Evolutionary conservation across 2,329 filamentous ascomycete species (phyloP).

Genomic region (Cadophora luteo-olivacea): DNA sequence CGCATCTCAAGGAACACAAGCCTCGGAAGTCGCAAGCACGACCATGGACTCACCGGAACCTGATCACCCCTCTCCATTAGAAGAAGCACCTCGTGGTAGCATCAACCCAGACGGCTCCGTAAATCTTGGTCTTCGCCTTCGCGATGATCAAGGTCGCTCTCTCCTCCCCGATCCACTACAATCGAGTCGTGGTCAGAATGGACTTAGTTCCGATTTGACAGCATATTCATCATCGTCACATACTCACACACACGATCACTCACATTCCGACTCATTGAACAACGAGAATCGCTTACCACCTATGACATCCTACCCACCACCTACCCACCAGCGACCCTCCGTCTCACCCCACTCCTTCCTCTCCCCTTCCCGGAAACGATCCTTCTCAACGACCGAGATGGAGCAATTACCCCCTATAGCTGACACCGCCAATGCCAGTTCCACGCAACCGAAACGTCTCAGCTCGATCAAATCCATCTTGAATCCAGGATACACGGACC

Average conservation of each 20-base stretch:
- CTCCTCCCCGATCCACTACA: constrained; percentile 41
- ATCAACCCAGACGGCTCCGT: constrained; percentile 70
- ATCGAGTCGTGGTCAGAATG: constrained; percentile 35
- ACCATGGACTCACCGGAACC: constrained; percentile 44
- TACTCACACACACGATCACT: constrained; percentile 34
- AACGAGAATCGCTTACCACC: constrained; percentile 67
- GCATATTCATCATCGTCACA: constrained; percentile 49
- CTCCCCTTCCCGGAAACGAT: constrained; percentile 68
- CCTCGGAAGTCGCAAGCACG: constrained; percentile 49
- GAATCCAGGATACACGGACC: constrained; percentile 56
- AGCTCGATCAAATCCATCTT: constrained; percentile 80
- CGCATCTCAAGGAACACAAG: constrained; percentile 58
- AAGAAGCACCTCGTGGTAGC: constrained; percentile 52
- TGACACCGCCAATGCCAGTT: constrained; percentile 33
- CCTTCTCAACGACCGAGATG: constrained; percentile 66
- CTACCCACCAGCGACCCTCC: constrained; percentile 60
- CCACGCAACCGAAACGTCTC: constrained; percentile 64
- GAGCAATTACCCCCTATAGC: constrained; percentile 46
- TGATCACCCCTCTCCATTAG: constrained; percentile 41
- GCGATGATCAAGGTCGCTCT: constrained; percentile 44
- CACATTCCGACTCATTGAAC: constrained; percentile 50
- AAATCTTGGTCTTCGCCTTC: constrained; percentile 63
- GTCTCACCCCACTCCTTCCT: constrained; percentile 67
- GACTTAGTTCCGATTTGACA: constrained; percentile 52
- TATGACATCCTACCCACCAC: constrained; percentile 43